A percentile compares a stretch with the other conserved stretches of the same genome.
Conservation (phyloP, 148 eudicot species). For the Silene conica region DNA sequence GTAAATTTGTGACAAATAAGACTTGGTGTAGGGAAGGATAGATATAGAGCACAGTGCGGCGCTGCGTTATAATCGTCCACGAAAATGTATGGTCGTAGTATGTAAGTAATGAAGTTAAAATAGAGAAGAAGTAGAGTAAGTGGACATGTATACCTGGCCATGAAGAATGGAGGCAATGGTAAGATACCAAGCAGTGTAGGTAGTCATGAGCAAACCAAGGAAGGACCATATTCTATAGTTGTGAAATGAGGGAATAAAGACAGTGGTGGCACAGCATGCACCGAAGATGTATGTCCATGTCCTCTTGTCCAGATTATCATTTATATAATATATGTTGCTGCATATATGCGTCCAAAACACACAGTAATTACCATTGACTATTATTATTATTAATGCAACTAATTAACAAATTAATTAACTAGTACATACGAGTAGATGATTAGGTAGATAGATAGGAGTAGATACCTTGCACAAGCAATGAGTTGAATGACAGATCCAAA, state of each 20-base stretch:
- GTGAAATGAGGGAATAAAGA: conserved; percentile 85
- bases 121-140: not conserved
- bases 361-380: no score
- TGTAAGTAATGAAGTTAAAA: no score
- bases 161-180: conserved; percentile 78
- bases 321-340: conserved; percentile 93
- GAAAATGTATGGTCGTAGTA: no score
- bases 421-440: not conserved
- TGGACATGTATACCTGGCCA: conserved; percentile 61
- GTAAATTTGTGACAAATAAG: no score
- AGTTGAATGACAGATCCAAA: conserved; percentile 97
- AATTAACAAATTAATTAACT: no score
- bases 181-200: conserved; percentile 94
- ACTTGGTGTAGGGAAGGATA: no score
- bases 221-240: conserved; percentile 94
- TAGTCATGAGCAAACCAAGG: conserved; percentile 79
- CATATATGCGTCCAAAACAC: conserved; percentile 18
- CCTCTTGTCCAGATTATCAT: conserved; percentile 90
- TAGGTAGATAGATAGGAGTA: not conserved
- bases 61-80: no score
- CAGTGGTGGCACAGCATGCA: conserved; percentile 93
- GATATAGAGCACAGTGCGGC: no score
- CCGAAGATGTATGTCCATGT: conserved; percentile 96
- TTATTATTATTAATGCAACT: no score
- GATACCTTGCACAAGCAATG: conserved; percentile 91